phyloP scores from a whole-genome alignment of 768 basidiomycete genomes.

The Amylocystis lapponica region DNA sequence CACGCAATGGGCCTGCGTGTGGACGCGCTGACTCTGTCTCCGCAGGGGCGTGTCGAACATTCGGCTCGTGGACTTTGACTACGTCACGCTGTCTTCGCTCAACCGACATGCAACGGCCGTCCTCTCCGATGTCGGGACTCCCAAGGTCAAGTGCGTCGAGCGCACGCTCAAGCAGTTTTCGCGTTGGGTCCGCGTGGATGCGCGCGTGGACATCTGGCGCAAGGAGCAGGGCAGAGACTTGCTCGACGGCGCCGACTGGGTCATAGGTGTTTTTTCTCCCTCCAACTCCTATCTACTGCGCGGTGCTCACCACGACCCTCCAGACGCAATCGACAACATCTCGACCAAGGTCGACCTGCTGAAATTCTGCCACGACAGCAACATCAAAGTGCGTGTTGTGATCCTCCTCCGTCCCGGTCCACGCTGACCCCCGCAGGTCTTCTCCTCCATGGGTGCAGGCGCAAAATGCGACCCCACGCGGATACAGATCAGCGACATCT shows the following conservation, averaged over 20 bases:
- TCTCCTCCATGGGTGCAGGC: constrained; percentile 96
- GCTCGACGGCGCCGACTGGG: constrained; percentile 88
- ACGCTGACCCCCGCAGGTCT: constrained; percentile 53
- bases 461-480: constrained; percentile 94
- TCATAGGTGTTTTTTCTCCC: constrained; percentile 52
- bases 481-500: constrained; percentile 93
- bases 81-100: constrained; percentile 90
- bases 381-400: constrained; percentile 58
- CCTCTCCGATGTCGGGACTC: constrained; percentile 86
- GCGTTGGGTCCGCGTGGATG: constrained; percentile 84
- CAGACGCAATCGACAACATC: constrained; percentile 97
- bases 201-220: constrained; percentile 79
- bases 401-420: not conserved
- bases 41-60: constrained; percentile 68
- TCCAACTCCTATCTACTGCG: too few relatives aligned
- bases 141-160: constrained; percentile 81
- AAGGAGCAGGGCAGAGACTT: constrained; percentile 72
- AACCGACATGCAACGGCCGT: constrained; percentile 92
- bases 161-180: constrained; percentile 64
- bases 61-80: constrained; percentile 90
- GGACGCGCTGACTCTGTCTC: not conserved
- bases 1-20: not conserved
- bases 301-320: too few relatives aligned
- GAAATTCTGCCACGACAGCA: constrained; percentile 75
- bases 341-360: constrained; percentile 93